A percentile compares a stretch with the other conserved stretches of the same genome.
These are phyloP conservation scores for Hanseniaspora lachancei DNA, from an alignment of 805 yeast species.

Conservation along the genomic window DNA sequence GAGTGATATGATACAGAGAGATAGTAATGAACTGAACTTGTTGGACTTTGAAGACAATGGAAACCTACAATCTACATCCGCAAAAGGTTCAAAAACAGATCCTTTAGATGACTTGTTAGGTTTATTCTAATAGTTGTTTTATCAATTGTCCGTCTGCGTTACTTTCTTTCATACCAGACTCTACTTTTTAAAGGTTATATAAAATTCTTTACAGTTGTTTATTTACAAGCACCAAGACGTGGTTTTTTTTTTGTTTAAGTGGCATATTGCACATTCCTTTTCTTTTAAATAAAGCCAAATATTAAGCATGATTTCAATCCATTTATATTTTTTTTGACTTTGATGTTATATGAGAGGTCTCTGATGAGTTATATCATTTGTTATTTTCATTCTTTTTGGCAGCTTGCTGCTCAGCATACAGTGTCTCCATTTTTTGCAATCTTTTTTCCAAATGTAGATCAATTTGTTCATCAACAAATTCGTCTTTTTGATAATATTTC, in stretches of 20 bases:
- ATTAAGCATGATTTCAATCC: too few species aligned
- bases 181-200: not conserved
- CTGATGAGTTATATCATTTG: not conserved
- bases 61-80: not conserved
- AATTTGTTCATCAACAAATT: constrained; percentile 56
- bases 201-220: not conserved
- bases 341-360: too few species aligned
- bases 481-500: constrained; percentile 42
- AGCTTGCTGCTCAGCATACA: constrained; percentile 9
- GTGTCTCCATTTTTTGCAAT: constrained; percentile 28
- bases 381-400: not conserved
- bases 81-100: not conserved
- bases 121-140: not conserved
- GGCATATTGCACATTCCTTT: not conserved
- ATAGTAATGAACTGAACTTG: constrained; percentile 5
- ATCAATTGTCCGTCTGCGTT: too few species aligned
- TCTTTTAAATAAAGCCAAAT: too few species aligned
- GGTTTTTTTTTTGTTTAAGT: not conserved
- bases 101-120: constrained; percentile 8
- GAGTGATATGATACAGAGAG: constrained; percentile 8
- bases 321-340: too few species aligned
- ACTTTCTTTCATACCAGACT: not conserved
- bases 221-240: not conserved
- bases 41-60: constrained; percentile 10
- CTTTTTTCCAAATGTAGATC: constrained; percentile 52